Percentiles rank a stretch among this genome's conserved stretches.
phyloP scores from a whole-genome alignment of 2,329 filamentous ascomycete species.

The Colletotrichum shisoi region DNA sequence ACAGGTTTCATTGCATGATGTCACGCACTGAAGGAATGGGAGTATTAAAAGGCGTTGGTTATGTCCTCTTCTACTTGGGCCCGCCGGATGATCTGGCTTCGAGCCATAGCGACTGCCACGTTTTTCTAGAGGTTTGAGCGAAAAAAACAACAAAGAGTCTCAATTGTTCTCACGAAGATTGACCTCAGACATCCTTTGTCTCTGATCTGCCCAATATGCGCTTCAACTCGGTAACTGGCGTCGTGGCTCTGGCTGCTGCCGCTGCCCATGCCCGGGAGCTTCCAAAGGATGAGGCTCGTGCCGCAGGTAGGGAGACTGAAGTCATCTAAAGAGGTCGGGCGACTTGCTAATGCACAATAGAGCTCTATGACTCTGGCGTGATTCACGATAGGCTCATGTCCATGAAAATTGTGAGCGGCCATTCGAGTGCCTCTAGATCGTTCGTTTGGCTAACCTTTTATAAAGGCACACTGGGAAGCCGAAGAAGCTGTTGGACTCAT shows the following conservation, averaged over 20 bases:
- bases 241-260: slow-evolving; percentile 34
- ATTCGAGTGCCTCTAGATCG: fast-evolving
- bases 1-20: not conserved
- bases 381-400: slow-evolving; percentile 42
- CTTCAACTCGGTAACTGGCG: slow-evolving; percentile 36
- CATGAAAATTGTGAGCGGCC: slow-evolving; percentile 32
- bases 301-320: slow-evolving; percentile 30
- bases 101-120: not conserved
- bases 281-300: slow-evolving; percentile 40
- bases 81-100: too few species aligned
- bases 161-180: not conserved
- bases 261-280: slow-evolving; percentile 39
- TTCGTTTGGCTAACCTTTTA: not conserved
- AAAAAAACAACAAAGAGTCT: not conserved
- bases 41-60: slow-evolving; percentile 3
- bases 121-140: not conserved
- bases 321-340: fast-evolving
- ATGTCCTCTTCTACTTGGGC: not conserved
- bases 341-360: slow-evolving; percentile 10
- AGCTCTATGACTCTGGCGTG: slow-evolving; percentile 43
- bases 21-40: not conserved
- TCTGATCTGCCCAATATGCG: slow-evolving; percentile 33
- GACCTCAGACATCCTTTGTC: not conserved
- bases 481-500: slow-evolving; percentile 40
- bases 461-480: slow-evolving; percentile 38